A percentile compares a stretch with the other conserved stretches of the same genome.
Conservation (phyloP, 2,329 filamentous ascomycete species). For the Stagonosporopsis tanaceti region DNA sequence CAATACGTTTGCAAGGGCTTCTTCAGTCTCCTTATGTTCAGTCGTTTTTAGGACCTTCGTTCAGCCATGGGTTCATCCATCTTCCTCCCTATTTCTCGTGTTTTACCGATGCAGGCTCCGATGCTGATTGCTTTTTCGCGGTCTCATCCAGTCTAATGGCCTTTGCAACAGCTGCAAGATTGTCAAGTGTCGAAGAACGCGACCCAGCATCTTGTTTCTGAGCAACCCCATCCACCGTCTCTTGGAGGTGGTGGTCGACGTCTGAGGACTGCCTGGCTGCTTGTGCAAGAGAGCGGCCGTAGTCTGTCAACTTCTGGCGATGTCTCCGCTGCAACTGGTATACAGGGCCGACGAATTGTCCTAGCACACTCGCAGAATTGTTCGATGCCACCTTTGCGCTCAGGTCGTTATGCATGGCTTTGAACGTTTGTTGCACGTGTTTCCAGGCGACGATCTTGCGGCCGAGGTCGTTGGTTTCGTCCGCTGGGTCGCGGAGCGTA, state of each 20-base stretch:
- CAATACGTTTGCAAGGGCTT: background rate
- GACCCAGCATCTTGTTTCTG: background rate
- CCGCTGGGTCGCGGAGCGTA: constrained; percentile 66
- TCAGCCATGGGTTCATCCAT: constrained; percentile 4
- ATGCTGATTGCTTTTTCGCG: background rate
- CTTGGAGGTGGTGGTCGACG: background rate
- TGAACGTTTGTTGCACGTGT: constrained; percentile 58
- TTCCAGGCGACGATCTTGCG: constrained; percentile 57
- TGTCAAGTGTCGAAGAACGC: background rate
- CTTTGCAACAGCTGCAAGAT: constrained; percentile 24
- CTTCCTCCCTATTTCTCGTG: background rate
- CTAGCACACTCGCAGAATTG: constrained; percentile 29
- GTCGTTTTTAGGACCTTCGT: background rate
- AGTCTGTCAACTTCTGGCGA: constrained; percentile 24
- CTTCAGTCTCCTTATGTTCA: constrained; percentile 1
- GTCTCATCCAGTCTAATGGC: constrained; percentile 22
- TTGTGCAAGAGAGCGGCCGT: constrained; percentile 20
- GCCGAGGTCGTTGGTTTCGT: constrained; percentile 66
- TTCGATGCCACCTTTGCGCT: constrained; percentile 23
- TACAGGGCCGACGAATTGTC: constrained; percentile 28
- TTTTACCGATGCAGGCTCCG: background rate
- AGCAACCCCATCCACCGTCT: background rate
- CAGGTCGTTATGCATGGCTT: constrained; percentile 25
- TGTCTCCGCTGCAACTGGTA: constrained; percentile 26
- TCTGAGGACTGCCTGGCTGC: background rate